Base-by-base conservation (phyloP, 2,329 filamentous ascomycete genomes). In the Fonsecaea multimorphosa region DNA sequence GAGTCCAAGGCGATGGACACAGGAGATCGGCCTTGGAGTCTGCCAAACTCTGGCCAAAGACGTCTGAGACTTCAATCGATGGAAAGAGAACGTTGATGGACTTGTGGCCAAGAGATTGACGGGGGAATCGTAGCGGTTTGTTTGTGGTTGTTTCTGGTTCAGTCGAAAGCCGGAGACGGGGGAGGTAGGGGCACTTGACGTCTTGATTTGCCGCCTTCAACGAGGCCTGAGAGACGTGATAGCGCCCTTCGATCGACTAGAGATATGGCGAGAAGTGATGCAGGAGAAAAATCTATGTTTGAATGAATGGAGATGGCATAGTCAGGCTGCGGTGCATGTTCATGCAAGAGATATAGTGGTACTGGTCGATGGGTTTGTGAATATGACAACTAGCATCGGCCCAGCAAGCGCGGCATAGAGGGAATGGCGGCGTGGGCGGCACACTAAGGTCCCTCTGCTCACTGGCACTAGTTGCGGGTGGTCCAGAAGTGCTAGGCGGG, bases 291-390 rank as follows among this genome's bases (percentile, higher is more conserved):
- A 11, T 12, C 14, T 49, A 49, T 19, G 56, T 24, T 31, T 51
- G 53, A 44, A 27, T 2, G 40, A 49, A 58, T 34, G 8, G 22
- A 32, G 51, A 49, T 56, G 27, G 32, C n/a, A 24, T 55, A 51
- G 52, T 62, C 27, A 40, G 59, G 59, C 59, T 62, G 51, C 59
- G 46, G 58, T 54, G 12, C 52, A 55, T 27, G 52, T 27, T 55
- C 46, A 40, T 32, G n/a, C 40, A 53, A 32, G 57, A 49, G 46
- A 34, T 61, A 49, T 61, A 22, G 14, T 32, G 31, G 58, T 54
- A 16, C 27, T 24, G 49, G 58, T 52, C 19, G 58, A 53, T 54
- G 59, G 59, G 40, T 12, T 31, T 54, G 56, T 58, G 24, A 58
- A 58, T 44, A n/a, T 40, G 38, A 11, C 56, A 49, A 38, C 56